Evolutionary conservation across 495 filamentous ascomycete species (phyloP), one percentile per base, ranked within the genome.

Genomic region (Penicilliopsis zonata): DNA sequence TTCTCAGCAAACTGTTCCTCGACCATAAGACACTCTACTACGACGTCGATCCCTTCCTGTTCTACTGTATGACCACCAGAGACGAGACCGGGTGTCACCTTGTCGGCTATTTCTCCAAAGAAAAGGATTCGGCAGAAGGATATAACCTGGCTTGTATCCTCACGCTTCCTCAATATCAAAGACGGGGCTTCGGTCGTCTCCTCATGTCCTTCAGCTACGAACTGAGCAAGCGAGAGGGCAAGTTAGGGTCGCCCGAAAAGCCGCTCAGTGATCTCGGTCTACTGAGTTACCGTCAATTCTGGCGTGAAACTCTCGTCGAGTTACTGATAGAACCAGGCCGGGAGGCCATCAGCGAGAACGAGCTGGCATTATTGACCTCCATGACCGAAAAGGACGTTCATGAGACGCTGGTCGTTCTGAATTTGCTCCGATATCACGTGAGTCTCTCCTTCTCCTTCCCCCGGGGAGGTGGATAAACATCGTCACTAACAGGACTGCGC

Each of bases 21-120:
- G 90, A 96, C 45, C 90, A 96, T 63, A 98, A 98, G 55, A 96
- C 90, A 5, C 80, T 98, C n/a, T 98, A 94, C 69, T 98, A 96
- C 61, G 90, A 98, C 46, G 90, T 98, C 33, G 90, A 98, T 48
- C 90, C 90, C 6, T 98, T 98, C 57, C 63, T 96, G 7, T 98
- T 96, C 67, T 98, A 98, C 61, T 88, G 87, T 70, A 98, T 98
- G 90, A 81, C 76, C 32, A 80, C 75, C 9, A 74, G 86, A 34
- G 82, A 84, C 37, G 79, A 83, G 28, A 80, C 79, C 30, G 90
- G 90, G 7, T 88, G 79, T 50, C 90, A 96, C 49, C 67, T 98
- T 0, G 82, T 96, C 31, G 90, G 90, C 34, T 98, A 94, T 51
- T 98, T 98, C 55, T 88, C 81, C 43, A 98, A 98, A 52, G 90